These are phyloP conservation scores for Paramecium biaurelia DNA, from an alignment of 73 alveolate species.

Conservation along the genomic window DNA sequence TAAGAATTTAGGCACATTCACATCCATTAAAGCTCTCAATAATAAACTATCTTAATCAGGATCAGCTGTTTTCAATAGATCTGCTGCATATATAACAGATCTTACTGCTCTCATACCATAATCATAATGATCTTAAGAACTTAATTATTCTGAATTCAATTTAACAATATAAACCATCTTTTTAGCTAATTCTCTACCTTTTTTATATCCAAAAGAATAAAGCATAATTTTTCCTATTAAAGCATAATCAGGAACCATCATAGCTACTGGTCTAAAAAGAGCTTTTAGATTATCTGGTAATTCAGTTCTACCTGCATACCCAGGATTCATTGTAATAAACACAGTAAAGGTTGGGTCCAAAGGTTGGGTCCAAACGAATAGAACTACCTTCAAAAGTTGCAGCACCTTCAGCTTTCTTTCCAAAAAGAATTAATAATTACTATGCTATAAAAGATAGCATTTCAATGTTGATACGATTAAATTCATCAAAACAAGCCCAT, in stretches of 20 bases:
- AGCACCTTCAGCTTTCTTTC: constrained; percentile 86
- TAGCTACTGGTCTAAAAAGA: constrained; percentile 72
- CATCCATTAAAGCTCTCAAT: constrained; percentile 96
- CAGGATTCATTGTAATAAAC: constrained; percentile 82
- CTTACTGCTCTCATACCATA: constrained; percentile 99
- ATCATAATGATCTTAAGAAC: constrained; percentile 97
- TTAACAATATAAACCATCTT: constrained; percentile 72
- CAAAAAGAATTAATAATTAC: constrained; percentile 81
- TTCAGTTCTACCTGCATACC: constrained; percentile 81
- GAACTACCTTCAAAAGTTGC: constrained; percentile 93
- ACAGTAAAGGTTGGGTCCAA: constrained; percentile 94
- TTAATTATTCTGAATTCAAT: constrained; percentile 94
- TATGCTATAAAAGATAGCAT: constrained; percentile 81
- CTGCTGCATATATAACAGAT: constrained; percentile 99
- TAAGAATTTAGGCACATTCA: constrained; percentile 98
- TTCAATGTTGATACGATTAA: constrained; percentile 79
- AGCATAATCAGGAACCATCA: constrained; percentile 72
- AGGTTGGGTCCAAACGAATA: constrained; percentile 94
- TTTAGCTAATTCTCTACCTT: constrained; percentile 65
- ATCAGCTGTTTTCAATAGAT: constrained; percentile 93
- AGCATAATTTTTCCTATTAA: constrained; percentile 68
- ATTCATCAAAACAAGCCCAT: constrained; percentile 87
- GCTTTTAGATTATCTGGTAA: constrained; percentile 78
- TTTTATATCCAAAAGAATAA: constrained; percentile 60
- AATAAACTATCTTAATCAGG: constrained; percentile 88